phyloP scores from a whole-genome alignment of 2,329 filamentous ascomycete genomes.

The Chrysoporthe deuterocubensis region DNA sequence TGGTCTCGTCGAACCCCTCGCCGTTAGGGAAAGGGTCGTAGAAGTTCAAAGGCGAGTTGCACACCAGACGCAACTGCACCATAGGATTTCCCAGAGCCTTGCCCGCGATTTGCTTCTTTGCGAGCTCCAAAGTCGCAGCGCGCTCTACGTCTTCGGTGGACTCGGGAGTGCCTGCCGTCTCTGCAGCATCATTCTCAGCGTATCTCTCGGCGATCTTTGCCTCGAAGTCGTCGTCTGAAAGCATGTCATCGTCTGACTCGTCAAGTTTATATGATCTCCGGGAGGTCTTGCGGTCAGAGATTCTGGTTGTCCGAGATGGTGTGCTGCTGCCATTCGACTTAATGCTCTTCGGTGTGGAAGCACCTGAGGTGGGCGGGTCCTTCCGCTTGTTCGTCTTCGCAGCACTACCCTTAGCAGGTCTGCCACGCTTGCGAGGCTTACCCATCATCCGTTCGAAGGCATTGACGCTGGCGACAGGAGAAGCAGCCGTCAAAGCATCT shows the following conservation, averaged over 20 bases:
- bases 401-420: slow-evolving; percentile 33
- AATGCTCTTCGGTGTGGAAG: slow-evolving; percentile 63
- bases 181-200: slow-evolving; percentile 41
- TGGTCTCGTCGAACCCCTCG: slow-evolving; percentile 72
- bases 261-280: slow-evolving; percentile 56
- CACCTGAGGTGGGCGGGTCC: slow-evolving; percentile 38
- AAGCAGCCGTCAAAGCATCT: background rate
- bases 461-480: slow-evolving; percentile 50
- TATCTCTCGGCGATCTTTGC: slow-evolving; percentile 71
- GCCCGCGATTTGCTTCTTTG: slow-evolving; percentile 82
- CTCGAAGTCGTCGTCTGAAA: slow-evolving; percentile 87
- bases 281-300: slow-evolving; percentile 54
- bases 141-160: slow-evolving; percentile 66
- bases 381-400: slow-evolving; percentile 41
- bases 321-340: slow-evolving; percentile 79
- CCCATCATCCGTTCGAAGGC: slow-evolving; percentile 62
- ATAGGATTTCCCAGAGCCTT: slow-evolving; percentile 95
- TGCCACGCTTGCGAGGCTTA: slow-evolving; percentile 36
- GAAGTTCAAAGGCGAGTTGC: slow-evolving; percentile 95
- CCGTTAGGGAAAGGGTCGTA: slow-evolving; percentile 80
- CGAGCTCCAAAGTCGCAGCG: slow-evolving; percentile 72
- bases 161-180: slow-evolving; percentile 40
- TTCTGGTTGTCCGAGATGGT: slow-evolving; percentile 58
- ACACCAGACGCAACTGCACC: slow-evolving; percentile 88
- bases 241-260: slow-evolving; percentile 63